Evolutionary conservation across 2,329 filamentous ascomycete species (phyloP).

Genomic region (Monosporascus sp.): DNA sequence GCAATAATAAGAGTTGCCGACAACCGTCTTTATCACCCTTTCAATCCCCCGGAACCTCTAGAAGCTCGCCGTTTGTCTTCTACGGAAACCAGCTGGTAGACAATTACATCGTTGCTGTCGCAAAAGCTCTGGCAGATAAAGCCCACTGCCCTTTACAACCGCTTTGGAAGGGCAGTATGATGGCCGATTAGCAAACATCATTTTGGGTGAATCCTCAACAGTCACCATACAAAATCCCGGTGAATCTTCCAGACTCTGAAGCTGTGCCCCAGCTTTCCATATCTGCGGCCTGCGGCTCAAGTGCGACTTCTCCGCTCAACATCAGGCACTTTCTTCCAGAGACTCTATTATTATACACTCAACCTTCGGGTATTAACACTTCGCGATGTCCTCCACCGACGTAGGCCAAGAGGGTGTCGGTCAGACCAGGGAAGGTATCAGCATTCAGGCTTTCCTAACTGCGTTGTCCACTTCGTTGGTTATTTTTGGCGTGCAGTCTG

Average conservation of each 20-base stretch:
- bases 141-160: background rate
- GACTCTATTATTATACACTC: too few species aligned
- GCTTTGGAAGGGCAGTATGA: background rate
- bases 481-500: conserved; percentile 58
- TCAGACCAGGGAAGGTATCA: conserved; percentile 30
- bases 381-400: background rate
- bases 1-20: too few species aligned
- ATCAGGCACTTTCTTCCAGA: too few species aligned
- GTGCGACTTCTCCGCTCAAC: background rate
- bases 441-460: conserved; percentile 55
- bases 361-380: background rate
- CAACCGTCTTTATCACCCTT: too few species aligned
- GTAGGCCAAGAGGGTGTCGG: background rate
- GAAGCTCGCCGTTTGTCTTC: too few species aligned
- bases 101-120: too few species aligned
- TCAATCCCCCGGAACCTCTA: too few species aligned
- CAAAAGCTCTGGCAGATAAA: background rate
- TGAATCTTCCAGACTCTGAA: background rate
- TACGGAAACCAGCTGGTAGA: too few species aligned
- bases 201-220: background rate
- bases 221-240: background rate
- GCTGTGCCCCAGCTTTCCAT: background rate
- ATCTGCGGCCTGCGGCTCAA: background rate
- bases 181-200: background rate
- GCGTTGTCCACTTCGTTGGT: conserved; percentile 58